Percentiles rank a stretch among this genome's conserved stretches.
phyloP scores from a whole-genome alignment of 2,329 filamentous ascomycete genomes.

The Phymatotrichopsis omnivora region DNA sequence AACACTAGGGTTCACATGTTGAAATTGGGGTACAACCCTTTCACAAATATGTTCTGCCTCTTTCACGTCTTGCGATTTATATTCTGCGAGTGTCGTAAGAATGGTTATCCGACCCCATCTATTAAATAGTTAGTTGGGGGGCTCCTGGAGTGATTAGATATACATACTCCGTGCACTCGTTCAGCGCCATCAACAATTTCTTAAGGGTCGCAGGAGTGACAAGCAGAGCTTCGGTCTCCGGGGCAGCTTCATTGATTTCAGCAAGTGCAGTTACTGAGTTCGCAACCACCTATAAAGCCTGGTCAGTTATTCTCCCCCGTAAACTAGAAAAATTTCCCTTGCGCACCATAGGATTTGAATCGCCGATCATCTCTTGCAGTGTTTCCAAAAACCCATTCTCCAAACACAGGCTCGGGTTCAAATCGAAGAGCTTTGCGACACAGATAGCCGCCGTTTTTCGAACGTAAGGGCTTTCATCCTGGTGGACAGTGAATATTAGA shows the following conservation, averaged over 20 bases:
- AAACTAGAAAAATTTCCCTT: not conserved
- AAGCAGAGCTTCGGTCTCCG: conserved; percentile 76
- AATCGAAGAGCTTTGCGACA: conserved; percentile 93
- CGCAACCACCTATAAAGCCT: conserved; percentile 54
- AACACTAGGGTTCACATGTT: conserved; percentile 95
- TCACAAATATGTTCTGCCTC: conserved; percentile 98
- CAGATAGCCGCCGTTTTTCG: conserved; percentile 97
- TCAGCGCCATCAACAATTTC: conserved; percentile 91
- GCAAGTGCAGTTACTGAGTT: conserved; percentile 91
- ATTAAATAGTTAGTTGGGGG: conserved; percentile 10
- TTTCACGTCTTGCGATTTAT: conserved; percentile 76
- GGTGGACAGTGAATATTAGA: conserved; percentile 2
- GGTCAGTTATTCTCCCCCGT: not conserved
- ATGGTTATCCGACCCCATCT: conserved; percentile 90
- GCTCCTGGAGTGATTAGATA: not conserved
- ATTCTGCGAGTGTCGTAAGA: conserved; percentile 77
- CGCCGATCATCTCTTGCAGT: conserved; percentile 89
- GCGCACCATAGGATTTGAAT: conserved; percentile 84
- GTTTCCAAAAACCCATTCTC: conserved; percentile 95
- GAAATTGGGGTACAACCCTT: conserved; percentile 89
- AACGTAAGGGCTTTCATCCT: conserved; percentile 96
- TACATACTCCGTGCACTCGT: conserved; percentile 74
- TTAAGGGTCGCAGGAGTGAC: conserved; percentile 77
- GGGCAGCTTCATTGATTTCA: conserved; percentile 82
- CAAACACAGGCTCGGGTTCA: conserved; percentile 84